phyloP scores from a whole-genome alignment of 2,329 filamentous ascomycete species.

The Hypocreales sp. region DNA sequence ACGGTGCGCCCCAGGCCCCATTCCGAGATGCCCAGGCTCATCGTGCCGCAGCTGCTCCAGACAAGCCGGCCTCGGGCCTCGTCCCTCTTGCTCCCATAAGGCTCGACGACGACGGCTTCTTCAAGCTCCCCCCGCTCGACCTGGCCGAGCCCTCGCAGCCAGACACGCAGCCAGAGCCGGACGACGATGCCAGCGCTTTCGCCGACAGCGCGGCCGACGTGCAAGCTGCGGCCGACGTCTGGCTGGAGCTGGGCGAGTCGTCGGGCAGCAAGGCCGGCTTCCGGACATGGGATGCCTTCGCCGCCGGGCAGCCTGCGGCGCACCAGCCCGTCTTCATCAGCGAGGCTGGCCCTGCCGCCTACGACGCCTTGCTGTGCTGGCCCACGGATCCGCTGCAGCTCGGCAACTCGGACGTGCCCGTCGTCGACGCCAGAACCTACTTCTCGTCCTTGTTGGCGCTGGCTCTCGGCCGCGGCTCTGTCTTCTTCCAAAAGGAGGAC shows the following conservation, averaged over 20 bases:
- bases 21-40: neutral
- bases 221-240: constrained; percentile 18
- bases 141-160: constrained; percentile 1
- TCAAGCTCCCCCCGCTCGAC: constrained; percentile 7
- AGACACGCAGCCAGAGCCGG: neutral
- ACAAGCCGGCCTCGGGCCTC: constrained; percentile 2
- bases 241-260: constrained; percentile 25
- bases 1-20: constrained; percentile 11
- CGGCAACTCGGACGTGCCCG: constrained; percentile 20
- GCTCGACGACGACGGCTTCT: constrained; percentile 15
- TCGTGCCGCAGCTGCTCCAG: neutral
- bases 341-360: constrained; percentile 49
- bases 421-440: constrained; percentile 34
- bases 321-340: constrained; percentile 42
- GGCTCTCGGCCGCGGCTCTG: constrained; percentile 54
- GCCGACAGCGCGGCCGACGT: constrained; percentile 3
- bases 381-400: constrained; percentile 22
- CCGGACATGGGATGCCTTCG: constrained; percentile 57
- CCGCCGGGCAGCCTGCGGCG: constrained; percentile 16
- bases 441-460: constrained; percentile 46
- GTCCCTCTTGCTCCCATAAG: constrained; percentile 7
- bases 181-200: neutral
- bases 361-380: constrained; percentile 44
- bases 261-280: constrained; percentile 23
- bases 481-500: constrained; percentile 50